Evolutionary conservation across 306 rosid genomes (phyloP), one percentile per base, ranked within the genome.

Genomic region (Gastrolobium bilobum): DNA sequence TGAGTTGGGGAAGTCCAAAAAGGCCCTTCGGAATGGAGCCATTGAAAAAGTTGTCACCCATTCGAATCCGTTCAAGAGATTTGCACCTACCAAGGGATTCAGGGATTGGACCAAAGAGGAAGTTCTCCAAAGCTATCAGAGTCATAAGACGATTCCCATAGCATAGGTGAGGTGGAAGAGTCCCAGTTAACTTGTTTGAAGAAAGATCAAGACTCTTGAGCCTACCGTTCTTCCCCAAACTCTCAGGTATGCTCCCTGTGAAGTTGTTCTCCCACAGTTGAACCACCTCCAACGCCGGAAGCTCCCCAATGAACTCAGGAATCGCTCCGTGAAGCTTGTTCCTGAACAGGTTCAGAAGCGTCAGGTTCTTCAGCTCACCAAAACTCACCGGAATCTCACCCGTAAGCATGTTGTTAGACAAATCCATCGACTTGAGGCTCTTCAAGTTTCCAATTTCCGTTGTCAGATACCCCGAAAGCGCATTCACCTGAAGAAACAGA

Each of bases 221-320:
- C 82, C 56, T 94, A 7, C 99, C 97, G 9, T 94, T 94, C 62
- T 81, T 89, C 13, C 99, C 99, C 59, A 94, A 68, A 37, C 95
- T 87, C 53, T 59, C 85, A 11, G 99, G 99, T 68, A 94, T 91
- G 59, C 84, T 86, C 1, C 92, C 99, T 0, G 99, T 94, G 88
- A 94, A 90, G 86, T 94, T 94, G 70, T 94, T 94, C 85, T 92
- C 97, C 99, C 99, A 94, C 10, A 94, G 78, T 82, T 94, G 99
- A 73, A 94, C 66, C 0, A 94, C 99, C 76, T 94, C 92, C 57
- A 94, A 80, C 39, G 80, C 83, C 56, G 97, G 97, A 79, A 92
- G 63, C 7, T 87, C 94, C 4, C 91, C 97, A 8, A 92, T 51
- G 33, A 94, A 94, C 61, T 89, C 97, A 1, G 99, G 99, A 73